phyloP scores from a whole-genome alignment of 2,329 filamentous ascomycete genomes.

The Aspergillus transmontanensis region DNA sequence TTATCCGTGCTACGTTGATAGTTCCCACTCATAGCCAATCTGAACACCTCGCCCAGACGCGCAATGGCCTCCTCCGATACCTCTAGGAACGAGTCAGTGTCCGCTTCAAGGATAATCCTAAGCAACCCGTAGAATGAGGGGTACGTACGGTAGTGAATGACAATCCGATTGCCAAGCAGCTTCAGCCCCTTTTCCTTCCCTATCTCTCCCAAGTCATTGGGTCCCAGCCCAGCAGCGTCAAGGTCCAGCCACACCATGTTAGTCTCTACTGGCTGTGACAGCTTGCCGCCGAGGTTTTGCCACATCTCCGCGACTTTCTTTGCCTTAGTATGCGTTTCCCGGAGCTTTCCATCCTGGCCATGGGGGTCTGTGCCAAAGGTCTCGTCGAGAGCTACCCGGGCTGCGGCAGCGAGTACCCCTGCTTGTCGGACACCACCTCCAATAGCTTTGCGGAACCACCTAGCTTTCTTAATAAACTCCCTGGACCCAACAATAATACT shows the following conservation, averaged over 20 bases:
- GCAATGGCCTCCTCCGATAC: conserved; percentile 66
- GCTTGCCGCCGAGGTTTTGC: conserved; percentile 68
- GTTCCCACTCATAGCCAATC: conserved; percentile 36
- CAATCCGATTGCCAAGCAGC: conserved; percentile 60
- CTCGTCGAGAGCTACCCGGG: conserved; percentile 75
- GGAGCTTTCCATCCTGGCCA: conserved; percentile 64
- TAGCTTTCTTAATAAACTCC: conserved; percentile 64
- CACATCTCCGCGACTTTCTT: conserved; percentile 66
- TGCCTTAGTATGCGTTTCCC: conserved; percentile 63
- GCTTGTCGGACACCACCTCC: conserved; percentile 78
- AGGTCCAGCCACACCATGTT: conserved; percentile 91
- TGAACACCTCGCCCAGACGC: conserved; percentile 60
- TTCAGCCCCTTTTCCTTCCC: conserved; percentile 61
- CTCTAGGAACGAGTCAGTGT: conserved; percentile 46
- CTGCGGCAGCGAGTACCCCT: conserved; percentile 74
- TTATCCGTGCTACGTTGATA: conserved; percentile 35
- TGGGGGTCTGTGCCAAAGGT: conserved; percentile 66
- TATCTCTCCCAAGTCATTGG: conserved; percentile 56
- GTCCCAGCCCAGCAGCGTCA: conserved; percentile 58
- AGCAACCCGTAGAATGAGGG: not conserved
- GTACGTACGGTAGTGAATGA: conserved; percentile 65
- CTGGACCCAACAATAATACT: conserved; percentile 68
- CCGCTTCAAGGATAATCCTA: not conserved
- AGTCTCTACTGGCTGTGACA: conserved; percentile 74
- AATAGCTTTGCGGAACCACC: conserved; percentile 79